phyloP scores from a whole-genome alignment of 495 filamentous ascomycete genomes.

The Penicillium soppii region DNA sequence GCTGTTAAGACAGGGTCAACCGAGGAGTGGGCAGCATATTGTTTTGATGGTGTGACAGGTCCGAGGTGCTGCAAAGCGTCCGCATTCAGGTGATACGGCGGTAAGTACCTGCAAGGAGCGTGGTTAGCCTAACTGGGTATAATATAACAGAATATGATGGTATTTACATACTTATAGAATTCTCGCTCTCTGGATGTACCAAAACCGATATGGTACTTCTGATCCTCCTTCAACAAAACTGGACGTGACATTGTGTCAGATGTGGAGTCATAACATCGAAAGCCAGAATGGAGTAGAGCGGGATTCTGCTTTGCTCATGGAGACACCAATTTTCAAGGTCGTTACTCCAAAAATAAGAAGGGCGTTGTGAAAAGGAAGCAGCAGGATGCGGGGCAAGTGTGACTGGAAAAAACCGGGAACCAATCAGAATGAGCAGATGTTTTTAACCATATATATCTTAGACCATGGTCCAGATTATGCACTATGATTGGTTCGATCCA shows the following conservation, averaged over 20 bases:
- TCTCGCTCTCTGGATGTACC: slow-evolving; percentile 20
- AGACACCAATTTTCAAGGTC: too few species aligned
- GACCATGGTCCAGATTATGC: too few species aligned
- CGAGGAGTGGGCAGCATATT: slow-evolving; percentile 22
- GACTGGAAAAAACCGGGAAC: too few species aligned
- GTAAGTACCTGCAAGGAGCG: slow-evolving; percentile 17
- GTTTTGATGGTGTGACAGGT: background rate
- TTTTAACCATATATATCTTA: too few species aligned
- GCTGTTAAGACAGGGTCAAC: slow-evolving; percentile 57
- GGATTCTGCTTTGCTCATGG: background rate
- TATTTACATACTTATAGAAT: slow-evolving; percentile 25
- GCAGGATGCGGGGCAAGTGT: too few species aligned
- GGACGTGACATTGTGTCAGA: slow-evolving; percentile 8
- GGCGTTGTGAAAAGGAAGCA: too few species aligned
- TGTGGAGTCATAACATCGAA: background rate
- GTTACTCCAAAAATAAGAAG: too few species aligned
- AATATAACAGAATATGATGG: too few species aligned
- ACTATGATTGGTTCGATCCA: too few species aligned
- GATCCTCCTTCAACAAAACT: background rate
- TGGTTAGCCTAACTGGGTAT: too few species aligned
- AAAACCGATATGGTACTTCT: slow-evolving; percentile 4
- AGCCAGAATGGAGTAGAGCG: background rate
- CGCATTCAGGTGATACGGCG: slow-evolving; percentile 14
- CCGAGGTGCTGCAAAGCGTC: slow-evolving; percentile 8
- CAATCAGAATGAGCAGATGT: too few species aligned